A percentile compares a stretch with the other conserved stretches of the same genome.
Conservation (phyloP, 306 rosid genomes). For the Pachyrhizus erosus region DNA sequence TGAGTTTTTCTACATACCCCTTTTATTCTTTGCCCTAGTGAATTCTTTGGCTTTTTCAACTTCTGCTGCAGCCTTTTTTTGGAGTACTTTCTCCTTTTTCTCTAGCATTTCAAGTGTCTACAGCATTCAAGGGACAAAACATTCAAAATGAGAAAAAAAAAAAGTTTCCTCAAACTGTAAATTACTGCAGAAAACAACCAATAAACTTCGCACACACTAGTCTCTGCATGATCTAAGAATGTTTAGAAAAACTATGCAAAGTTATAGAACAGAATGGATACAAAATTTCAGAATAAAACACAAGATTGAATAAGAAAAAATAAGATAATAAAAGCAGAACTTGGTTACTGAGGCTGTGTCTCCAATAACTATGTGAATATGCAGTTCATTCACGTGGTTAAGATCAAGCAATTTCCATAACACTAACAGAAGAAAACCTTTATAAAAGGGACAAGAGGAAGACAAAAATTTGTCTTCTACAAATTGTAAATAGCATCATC, state of each 20-base stretch:
- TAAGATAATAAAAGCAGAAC: not conserved
- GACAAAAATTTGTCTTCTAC: not conserved
- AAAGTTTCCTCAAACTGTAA: not conserved
- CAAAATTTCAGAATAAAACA: not conserved
- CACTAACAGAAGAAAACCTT: not conserved
- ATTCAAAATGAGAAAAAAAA: conserved; percentile 14
- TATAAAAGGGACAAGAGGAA: not conserved
- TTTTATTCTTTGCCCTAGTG: conserved; percentile 86
- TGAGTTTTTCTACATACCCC: conserved; percentile 62
- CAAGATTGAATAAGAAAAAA: not conserved
- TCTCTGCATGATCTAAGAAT: not conserved
- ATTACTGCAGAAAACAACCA: not conserved
- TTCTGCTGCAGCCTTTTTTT: conserved; percentile 79
- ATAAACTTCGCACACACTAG: not conserved
- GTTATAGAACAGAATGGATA: not conserved
- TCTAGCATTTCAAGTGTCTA: conserved; percentile 99
- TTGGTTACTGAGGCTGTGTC: not conserved
- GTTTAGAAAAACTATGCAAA: not conserved
- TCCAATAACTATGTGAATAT: not conserved
- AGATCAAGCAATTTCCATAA: conserved; percentile 12
- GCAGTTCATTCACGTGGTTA: not conserved
- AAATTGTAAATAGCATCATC: not conserved
- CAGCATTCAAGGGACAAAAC: conserved; percentile 39
- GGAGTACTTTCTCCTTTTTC: conserved; percentile 91
- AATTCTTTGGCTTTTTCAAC: conserved; percentile 94